phyloP scores from a whole-genome alignment of 345 rosid species.

The Syzygium aromaticum region DNA sequence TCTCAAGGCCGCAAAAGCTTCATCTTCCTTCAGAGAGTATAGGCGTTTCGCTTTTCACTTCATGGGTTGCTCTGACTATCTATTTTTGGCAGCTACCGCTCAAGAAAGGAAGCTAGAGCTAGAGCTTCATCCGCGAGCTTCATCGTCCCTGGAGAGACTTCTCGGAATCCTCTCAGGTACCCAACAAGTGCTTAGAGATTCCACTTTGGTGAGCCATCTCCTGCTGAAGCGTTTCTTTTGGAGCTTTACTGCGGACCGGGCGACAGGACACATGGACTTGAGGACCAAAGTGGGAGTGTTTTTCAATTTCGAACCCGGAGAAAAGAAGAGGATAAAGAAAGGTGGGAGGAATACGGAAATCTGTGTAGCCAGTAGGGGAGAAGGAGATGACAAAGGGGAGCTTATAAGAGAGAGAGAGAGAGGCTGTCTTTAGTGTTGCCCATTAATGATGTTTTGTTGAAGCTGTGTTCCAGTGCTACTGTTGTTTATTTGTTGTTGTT shows the following conservation, averaged over 20 bases:
- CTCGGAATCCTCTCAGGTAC: background rate
- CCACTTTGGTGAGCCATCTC: background rate
- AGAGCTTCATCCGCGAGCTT: background rate
- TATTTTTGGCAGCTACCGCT: background rate
- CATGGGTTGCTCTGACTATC: background rate
- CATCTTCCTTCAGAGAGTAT: background rate
- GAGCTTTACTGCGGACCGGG: background rate
- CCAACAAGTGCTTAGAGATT: background rate
- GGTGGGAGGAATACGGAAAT: background rate
- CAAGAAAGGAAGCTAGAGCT: background rate
- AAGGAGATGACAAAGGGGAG: background rate
- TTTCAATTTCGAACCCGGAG: background rate
- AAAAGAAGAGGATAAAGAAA: background rate
- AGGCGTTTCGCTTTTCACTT: background rate
- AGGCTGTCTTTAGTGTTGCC: background rate
- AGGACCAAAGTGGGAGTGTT: background rate
- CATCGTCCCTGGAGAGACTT: background rate
- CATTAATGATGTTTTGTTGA: background rate
- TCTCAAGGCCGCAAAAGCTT: background rate
- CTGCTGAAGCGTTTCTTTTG: background rate
- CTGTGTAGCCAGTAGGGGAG: background rate
- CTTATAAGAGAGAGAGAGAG: background rate
- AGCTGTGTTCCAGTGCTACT: no score
- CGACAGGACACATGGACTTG: background rate
- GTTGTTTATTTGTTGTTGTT: no score